Base-by-base conservation (phyloP, 2,329 filamentous ascomycete genomes). In the Boeremia exigua region DNA sequence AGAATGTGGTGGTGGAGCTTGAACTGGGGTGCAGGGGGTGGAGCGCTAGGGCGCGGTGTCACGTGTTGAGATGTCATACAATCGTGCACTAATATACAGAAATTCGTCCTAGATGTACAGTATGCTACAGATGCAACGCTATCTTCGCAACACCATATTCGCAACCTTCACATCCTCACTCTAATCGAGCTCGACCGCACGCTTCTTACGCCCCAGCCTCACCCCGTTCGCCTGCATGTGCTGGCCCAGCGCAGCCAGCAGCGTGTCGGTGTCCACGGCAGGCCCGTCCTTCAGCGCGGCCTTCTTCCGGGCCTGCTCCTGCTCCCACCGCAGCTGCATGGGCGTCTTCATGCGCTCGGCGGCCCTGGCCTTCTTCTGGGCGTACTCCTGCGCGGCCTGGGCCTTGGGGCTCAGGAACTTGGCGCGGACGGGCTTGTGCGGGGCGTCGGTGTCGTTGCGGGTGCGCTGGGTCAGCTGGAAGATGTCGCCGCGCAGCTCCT, bases 401-500 rank as follows among this genome's bases (percentile, higher is more conserved):
- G 58, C 39, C 40, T 48, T 39, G 45, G 58, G n/a, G 59, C 56
- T 42, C 46, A 38, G 44, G 48, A 17, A 37, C 39, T 50, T 59
- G 32, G 45, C 48, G 23, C 49, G 48, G 6, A 52, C 47, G 12
- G 45, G 19, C 38, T 45, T 46, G 48, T 53, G 42, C 23, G 51
- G 48, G 10, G 59, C 69, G 54, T 76, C 69, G 45, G 68, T 68
- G 49, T 73, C 74, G 57, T 75, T 74, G 44, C 76, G 73, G 52
- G 74, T 72, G 49, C 92, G 89, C 78, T 96, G 91, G 43, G 91
- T 83, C 48, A 88, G 92, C 69, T 65, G 56, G 38, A 56, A 54
- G 29, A 67, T 61, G 85, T 93, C 95, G 68, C 84, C 86, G 65
- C 88, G 59, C 15, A 98, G 81, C 81, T 98, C 94, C 74, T 96